phyloP scores from a whole-genome alignment of 495 filamentous ascomycete genomes.

The Aspergillus funiculosus region DNA sequence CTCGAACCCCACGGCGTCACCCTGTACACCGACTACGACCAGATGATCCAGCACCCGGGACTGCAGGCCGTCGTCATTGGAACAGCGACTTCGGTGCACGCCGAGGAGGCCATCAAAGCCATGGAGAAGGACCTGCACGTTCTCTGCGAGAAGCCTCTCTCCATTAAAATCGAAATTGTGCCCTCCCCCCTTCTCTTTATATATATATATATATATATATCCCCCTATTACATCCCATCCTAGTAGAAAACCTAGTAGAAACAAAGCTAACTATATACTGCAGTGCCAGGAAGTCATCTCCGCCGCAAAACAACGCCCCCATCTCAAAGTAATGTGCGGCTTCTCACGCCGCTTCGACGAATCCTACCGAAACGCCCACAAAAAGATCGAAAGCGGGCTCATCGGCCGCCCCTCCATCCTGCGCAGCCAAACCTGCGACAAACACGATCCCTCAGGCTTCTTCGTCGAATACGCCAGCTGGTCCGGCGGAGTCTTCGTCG shows the following conservation, averaged over 20 bases:
- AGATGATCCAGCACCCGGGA: constrained; percentile 51
- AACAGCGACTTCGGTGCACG: constrained; percentile 50
- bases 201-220: not conserved
- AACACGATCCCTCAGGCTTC: constrained; percentile 49
- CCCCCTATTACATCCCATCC: not conserved
- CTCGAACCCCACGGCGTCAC: constrained; percentile 43
- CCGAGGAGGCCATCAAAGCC: constrained; percentile 51
- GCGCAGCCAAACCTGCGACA: constrained; percentile 54
- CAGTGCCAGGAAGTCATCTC: constrained; percentile 49
- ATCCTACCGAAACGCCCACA: constrained; percentile 48
- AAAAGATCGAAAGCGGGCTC: constrained; percentile 40
- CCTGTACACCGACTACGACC: constrained; percentile 48
- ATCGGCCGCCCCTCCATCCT: constrained; percentile 50
- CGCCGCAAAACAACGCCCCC: constrained; percentile 41
- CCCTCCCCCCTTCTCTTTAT: not conserved
- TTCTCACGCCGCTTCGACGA: constrained; percentile 54
- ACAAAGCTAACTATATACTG: too few species aligned
- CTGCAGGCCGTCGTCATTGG: constrained; percentile 50
- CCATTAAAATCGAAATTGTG: constrained; percentile 48
- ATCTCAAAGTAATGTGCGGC: constrained; percentile 55
- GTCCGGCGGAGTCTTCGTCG: constrained; percentile 57
- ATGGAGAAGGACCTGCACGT: constrained; percentile 50
- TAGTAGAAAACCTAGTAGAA: not conserved
- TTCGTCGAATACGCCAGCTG: constrained; percentile 53
- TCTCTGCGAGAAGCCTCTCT: constrained; percentile 52